Evolutionary conservation across 169 alveolate genomes (phyloP).

Genomic region (Eimeria tenella): DNA sequence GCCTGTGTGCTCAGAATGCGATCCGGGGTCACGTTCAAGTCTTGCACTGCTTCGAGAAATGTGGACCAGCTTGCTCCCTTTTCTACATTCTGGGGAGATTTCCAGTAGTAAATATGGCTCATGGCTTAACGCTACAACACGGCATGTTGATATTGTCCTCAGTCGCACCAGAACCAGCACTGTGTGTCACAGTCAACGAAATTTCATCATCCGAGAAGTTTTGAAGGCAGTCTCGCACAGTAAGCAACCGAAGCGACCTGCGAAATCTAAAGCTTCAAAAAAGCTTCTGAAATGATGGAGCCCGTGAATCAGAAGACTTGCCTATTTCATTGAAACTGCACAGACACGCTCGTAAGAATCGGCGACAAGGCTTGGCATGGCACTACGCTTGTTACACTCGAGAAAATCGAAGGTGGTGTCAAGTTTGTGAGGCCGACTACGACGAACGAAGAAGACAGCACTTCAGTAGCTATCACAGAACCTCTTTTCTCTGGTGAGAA

Average conservation of each 20-base stretch:
- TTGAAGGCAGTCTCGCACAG: conserved; percentile 60
- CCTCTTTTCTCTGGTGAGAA: conserved; percentile 32
- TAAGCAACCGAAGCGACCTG: conserved; percentile 17
- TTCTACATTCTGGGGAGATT: neutral
- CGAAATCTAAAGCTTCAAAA: neutral
- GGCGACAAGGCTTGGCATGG: conserved; percentile 60
- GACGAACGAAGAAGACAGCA: neutral
- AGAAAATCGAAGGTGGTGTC: neutral
- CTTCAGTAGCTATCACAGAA: conserved; percentile 49
- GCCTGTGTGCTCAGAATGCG: conserved; percentile 7
- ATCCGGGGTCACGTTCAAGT: conserved; percentile 31
- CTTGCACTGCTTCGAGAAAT: conserved; percentile 44
- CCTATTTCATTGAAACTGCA: neutral
- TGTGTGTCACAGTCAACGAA: conserved; percentile 17
- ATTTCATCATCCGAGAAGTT: conserved; percentile 3
- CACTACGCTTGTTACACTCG: conserved; percentile 20
- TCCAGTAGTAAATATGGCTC: neutral
- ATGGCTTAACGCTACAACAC: conserved; percentile 10
- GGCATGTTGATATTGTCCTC: conserved; percentile 25
- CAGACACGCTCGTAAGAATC: conserved; percentile 21
- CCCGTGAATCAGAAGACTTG: too few relatives aligned
- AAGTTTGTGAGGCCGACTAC: conserved; percentile 22
- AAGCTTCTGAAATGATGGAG: too few relatives aligned
- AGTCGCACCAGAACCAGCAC: neutral
- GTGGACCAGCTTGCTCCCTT: conserved; percentile 18